Percentiles rank a stretch among this genome's conserved stretches.
phyloP scores from a whole-genome alignment of 306 rosid species.

The Arachis hypogaea region DNA sequence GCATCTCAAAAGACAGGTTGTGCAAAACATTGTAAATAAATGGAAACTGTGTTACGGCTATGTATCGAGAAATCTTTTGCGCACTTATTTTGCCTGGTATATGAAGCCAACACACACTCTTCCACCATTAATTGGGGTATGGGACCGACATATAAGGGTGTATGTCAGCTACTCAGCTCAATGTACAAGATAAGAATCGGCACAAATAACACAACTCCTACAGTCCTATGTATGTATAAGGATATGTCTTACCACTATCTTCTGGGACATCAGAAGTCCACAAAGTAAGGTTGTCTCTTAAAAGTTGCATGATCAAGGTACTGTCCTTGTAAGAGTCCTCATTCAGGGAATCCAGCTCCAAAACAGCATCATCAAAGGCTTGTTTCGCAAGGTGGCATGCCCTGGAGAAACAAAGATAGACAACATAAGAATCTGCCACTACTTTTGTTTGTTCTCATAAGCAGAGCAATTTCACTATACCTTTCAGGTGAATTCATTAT shows the following conservation, averaged over 20 bases:
- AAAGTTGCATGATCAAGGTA: constrained; percentile 80
- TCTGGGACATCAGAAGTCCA: constrained; percentile 80
- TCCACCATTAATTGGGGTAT: too few relatives aligned
- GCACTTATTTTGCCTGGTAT: too few relatives aligned
- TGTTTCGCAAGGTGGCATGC: constrained; percentile 82
- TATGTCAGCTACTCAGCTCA: too few relatives aligned
- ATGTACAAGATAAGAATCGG: too few relatives aligned
- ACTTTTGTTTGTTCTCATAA: neutral
- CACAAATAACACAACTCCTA: too few relatives aligned
- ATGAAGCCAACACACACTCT: too few relatives aligned
- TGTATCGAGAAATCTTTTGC: too few relatives aligned
- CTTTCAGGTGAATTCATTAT: constrained; percentile 82
- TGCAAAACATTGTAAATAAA: neutral
- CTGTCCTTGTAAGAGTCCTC: constrained; percentile 85
- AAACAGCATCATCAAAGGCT: constrained; percentile 77
- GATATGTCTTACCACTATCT: constrained; percentile 62
- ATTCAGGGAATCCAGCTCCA: constrained; percentile 65
- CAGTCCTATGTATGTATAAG: neutral
- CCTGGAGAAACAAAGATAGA: constrained; percentile 44
- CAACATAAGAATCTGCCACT: constrained; percentile 25
- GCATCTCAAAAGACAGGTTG: neutral
- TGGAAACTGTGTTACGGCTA: neutral
- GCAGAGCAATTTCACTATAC: constrained; percentile 42
- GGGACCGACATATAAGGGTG: too few relatives aligned
- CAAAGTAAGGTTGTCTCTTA: constrained; percentile 74